phyloP scores from a whole-genome alignment of 2,329 filamentous ascomycete species.

The Penicillium sp. region DNA sequence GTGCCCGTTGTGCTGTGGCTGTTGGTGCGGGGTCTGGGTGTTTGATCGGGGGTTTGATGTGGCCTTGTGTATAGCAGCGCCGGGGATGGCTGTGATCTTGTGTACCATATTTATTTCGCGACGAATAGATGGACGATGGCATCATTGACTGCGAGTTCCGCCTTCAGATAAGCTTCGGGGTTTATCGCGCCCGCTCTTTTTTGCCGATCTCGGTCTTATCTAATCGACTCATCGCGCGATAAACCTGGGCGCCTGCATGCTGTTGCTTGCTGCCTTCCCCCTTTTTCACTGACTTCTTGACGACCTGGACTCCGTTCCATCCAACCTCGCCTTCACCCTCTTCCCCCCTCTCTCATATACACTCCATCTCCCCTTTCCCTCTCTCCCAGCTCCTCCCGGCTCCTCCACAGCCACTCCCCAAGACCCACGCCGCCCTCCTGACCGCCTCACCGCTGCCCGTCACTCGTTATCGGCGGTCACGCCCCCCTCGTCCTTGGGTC shows the following conservation, averaged over 20 bases:
- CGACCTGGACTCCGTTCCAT: constrained; percentile 13
- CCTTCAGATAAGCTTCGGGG: constrained; percentile 5
- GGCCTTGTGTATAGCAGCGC: not conserved
- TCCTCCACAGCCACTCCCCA: not conserved
- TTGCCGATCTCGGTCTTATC: constrained; percentile 26
- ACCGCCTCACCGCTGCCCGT: constrained; percentile 34
- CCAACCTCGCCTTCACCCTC: constrained; percentile 1
- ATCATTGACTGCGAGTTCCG: not conserved
- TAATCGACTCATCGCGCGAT: constrained; percentile 21
- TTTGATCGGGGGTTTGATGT: constrained; percentile 18
- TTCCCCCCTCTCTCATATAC: constrained; percentile 4
- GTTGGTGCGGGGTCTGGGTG: constrained; percentile 71
- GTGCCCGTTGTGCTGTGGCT: constrained; percentile 92
- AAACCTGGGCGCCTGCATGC: constrained; percentile 15
- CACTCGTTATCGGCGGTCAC: constrained; percentile 35
- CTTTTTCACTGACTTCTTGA: constrained; percentile 4
- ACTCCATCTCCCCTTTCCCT: not conserved
- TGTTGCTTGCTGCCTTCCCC: not conserved
- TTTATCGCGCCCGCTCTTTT: too few relatives aligned
- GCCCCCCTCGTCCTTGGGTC: constrained; percentile 29
- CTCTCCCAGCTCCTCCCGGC: not conserved
- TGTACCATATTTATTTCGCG: constrained; percentile 8
- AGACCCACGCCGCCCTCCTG: constrained; percentile 31
- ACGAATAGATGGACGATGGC: not conserved
- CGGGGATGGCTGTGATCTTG: constrained; percentile 1